A percentile compares a stretch with the other conserved stretches of the same genome.
Conservation (phyloP, 805 yeast genomes). For the Saccharomycopsis selenospora region DNA sequence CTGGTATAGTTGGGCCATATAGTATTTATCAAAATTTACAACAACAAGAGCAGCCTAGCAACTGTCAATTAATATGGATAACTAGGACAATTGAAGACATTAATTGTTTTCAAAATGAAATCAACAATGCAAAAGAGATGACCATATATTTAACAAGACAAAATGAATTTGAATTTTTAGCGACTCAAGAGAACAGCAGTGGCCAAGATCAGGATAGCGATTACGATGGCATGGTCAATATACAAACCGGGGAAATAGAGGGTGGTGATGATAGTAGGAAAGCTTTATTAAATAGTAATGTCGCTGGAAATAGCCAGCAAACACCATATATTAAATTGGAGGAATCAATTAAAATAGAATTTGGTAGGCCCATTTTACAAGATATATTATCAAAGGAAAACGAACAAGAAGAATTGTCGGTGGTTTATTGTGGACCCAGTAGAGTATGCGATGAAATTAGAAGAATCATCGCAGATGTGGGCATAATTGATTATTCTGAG, state of each 20-base stretch:
- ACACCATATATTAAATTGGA: no score
- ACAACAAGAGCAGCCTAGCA: no score
- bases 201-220: neutral
- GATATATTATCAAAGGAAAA: neutral
- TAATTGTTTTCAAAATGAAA: constrained; percentile 1
- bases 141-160: constrained; percentile 14
- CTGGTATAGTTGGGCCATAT: constrained; percentile 14
- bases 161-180: neutral
- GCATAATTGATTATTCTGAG: constrained; percentile 10
- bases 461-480: neutral
- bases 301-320: no score
- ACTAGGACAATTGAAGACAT: constrained; percentile 4
- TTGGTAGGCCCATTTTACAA: neutral
- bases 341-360: no score
- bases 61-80: constrained; percentile 8
- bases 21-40: no score
- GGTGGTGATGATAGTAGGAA: neutral
- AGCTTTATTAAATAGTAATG: no score
- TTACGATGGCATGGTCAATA: no score
- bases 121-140: neutral
- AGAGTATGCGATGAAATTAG: constrained; percentile 12
- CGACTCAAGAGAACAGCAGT: constrained; percentile 1
- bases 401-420: constrained; percentile 4
- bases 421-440: constrained; percentile 15
- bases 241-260: neutral